Base-by-base conservation (phyloP, 805 yeast species). In the Wickerhamomyces ciferrii region DNA sequence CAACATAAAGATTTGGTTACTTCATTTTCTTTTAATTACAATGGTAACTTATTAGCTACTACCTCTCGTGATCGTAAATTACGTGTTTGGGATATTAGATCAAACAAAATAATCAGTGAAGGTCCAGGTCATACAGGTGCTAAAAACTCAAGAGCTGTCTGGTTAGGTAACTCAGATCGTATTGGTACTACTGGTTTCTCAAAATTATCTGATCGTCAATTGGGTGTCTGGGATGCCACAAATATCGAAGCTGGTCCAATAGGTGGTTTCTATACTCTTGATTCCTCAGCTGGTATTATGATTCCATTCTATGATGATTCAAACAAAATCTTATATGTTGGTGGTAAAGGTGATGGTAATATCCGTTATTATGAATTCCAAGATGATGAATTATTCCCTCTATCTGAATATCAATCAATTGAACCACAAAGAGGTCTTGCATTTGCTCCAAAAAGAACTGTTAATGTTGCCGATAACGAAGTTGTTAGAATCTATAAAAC, bases 281-380 rank as follows among this genome's bases (percentile, higher is more conserved):
- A 95, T 62, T 79, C 95, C 21, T 84, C 96, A 5, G 86, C 97
- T 2, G 99, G 99, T 57, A 87, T 94, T 38, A 71, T 91, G 65
- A 86, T 94, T 78, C 99, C 99, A 25, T 79, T 86, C 58, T 94
- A 70, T 62, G 99, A 94, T 62, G 86, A 80, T 24, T 77, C 86
- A 32, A 90, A 87, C 40, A 79, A 83, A 46, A 79, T 91, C 48
- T 73, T 94, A 49, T 94, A 85, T 61, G 71, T 94, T 50, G 98
- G 96, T 29, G 99, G 99, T 56, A 92, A 94, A 67, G 97, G 97
- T 65, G 99, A 94, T 66, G 98, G 98, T 58, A 94, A 92, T 65
- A 88, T 94, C 59, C 87, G 97, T 60, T 92, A 92, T 69, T 94
- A 72, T 62, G 99, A 94, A 71, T 89, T 78, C 65, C 89, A 83